These are phyloP conservation scores for Dendrocalamus latiflorus DNA, from an alignment of 202 grass and related monocot genomes.

Conservation along the genomic window DNA sequence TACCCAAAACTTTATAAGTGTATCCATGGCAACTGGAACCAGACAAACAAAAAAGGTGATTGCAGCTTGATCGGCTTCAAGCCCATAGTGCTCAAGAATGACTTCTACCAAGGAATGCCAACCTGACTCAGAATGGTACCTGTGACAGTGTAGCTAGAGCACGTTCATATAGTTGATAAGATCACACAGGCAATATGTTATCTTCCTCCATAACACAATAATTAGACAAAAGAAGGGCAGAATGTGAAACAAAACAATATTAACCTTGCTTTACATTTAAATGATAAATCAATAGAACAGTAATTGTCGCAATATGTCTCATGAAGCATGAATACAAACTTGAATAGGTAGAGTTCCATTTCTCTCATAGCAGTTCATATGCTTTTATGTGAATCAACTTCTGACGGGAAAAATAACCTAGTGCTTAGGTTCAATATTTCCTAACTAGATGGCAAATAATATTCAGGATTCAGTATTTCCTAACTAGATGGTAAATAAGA, in stretches of 20 bases:
- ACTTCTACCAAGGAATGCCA: conserved; percentile 80
- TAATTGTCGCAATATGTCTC: not conserved
- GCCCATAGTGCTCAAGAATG: conserved; percentile 74
- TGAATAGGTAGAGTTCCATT: not conserved
- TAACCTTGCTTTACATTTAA: not conserved
- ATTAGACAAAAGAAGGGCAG: not conserved
- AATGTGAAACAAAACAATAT: conserved; percentile 2
- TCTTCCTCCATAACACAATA: no score
- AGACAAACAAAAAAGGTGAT: conserved; percentile 83
- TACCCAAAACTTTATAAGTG: conserved; percentile 90
- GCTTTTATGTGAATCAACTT: conserved; percentile 2
- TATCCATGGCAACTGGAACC: conserved; percentile 79
- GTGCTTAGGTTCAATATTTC: not conserved
- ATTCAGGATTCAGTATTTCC: not conserved
- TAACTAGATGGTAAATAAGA: conserved; percentile 21
- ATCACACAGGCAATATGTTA: no score
- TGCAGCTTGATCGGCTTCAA: conserved; percentile 82
- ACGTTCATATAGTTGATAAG: conserved; percentile 16
- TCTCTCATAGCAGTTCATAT: not conserved
- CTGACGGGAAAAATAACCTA: not conserved
- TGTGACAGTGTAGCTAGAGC: conserved; percentile 34
- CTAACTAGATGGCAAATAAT: conserved; percentile 11
- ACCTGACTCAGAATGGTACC: conserved; percentile 90
- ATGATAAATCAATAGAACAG: not conserved
- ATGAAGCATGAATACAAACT: conserved; percentile 10